Base-by-base conservation (phyloP, 352 stramenopile species). In the Phytophthora pseudosyringae region DNA sequence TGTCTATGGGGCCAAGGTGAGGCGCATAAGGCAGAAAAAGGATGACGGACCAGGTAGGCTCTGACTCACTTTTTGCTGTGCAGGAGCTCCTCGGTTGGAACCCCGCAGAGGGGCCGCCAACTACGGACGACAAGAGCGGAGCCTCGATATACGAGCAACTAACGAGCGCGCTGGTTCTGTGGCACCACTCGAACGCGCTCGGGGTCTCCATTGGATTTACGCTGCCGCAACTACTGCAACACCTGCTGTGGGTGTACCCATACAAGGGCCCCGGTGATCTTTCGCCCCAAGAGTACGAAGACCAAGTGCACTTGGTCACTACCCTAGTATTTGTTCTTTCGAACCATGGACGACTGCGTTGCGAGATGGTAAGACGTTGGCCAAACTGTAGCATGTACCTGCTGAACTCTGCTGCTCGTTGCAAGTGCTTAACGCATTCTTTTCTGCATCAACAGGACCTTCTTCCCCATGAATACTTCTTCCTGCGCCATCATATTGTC, bases 391-490 rank as follows among this genome's bases (percentile, higher is more conserved):
- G n/a, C n/a, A n/a, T n/a, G n/a, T n/a, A n/a, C n/a, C 10, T 31
- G 16, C 5, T 3, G 45, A 12, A 28, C 4, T 18, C 16, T 12
- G 3, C 12, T 59, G 21, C 38, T 25, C 21, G 8, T 51, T 44
- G 18, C 7, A 36, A 18, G 10, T 38, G 4, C 43, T 21, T 61
- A 55, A 73, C 32, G 18, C 25, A 36, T 49, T 65, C 16, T 43
- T 53, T n/a, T 32, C 9, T n/a, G 18, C 18, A 18, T 43, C 8
- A 29, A 55, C 39, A 93, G 82, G 83, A 97, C 18, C 75, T 97
- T 40, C 76, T 98, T 39, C 88, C 90, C 15, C 89, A 97, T 64
- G 91, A 98, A 69, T 97, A 96, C 51, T 88, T 86, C n/a, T 97
- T 96, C 53, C 69, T 98, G 26, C 83, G 80, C 5, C 81, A 96